Evolutionary conservation across 306 rosid genomes (phyloP).

Genomic region (Quercus parvula): DNA sequence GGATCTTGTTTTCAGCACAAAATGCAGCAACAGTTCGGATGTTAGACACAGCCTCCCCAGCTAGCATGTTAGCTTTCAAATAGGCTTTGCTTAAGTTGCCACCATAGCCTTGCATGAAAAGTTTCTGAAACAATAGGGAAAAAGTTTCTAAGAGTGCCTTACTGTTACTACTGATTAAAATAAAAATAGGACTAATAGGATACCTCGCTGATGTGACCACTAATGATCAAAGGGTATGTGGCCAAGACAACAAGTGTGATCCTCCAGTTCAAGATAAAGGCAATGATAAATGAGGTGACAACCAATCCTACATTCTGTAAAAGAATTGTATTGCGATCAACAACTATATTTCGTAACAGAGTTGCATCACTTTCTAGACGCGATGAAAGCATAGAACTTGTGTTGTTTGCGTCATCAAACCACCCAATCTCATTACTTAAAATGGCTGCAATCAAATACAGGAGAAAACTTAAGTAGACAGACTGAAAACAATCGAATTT

Average conservation of each 20-base stretch:
- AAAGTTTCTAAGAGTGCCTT: conserved; percentile 1
- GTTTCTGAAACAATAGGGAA: conserved; percentile 56
- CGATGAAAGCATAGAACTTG: conserved; percentile 85
- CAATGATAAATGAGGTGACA: conserved; percentile 73
- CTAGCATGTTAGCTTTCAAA: conserved; percentile 90
- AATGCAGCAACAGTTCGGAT: conserved; percentile 93
- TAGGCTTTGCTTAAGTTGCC: conserved; percentile 99
- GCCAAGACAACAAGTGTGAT: conserved; percentile 87
- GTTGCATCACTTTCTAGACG: conserved; percentile 86
- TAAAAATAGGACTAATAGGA: conserved; percentile 14
- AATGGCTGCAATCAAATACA: conserved; percentile 59
- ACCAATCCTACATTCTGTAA: conserved; percentile 82
- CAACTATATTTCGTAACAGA: conserved; percentile 71
- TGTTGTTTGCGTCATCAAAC: conserved; percentile 85
- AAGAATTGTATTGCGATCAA: conserved; percentile 81
- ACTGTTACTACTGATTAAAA: background rate
- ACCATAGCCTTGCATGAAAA: conserved; percentile 92
- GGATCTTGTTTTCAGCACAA: conserved; percentile 84
- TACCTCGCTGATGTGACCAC: conserved; percentile 96
- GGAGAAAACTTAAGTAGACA: conserved; percentile 5
- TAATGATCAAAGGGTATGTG: conserved; percentile 82
- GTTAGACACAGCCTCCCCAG: conserved; percentile 96
- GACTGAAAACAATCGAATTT: background rate
- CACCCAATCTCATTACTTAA: conserved; percentile 94
- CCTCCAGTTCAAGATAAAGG: conserved; percentile 94